A percentile compares a stretch with the other conserved stretches of the same genome.
These are phyloP conservation scores for Mycena maculata DNA, from an alignment of 768 basidiomycete genomes.

Conservation along the genomic window DNA sequence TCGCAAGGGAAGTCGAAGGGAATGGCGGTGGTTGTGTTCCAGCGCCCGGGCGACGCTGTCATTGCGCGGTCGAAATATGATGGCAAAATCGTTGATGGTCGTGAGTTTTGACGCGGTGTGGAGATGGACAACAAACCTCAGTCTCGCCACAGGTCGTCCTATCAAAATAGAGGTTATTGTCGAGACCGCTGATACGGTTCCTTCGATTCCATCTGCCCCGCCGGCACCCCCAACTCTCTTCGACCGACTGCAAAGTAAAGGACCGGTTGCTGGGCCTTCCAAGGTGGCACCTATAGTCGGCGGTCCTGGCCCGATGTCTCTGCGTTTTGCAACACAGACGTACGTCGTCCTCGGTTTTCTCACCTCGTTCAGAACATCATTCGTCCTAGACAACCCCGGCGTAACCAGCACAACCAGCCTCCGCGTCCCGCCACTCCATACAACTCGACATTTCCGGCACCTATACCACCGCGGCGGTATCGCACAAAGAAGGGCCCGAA, in stretches of 20 bases:
- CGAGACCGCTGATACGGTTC: slow-evolving; percentile 49
- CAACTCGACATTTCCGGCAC: slow-evolving; percentile 34
- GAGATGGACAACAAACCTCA: neutral
- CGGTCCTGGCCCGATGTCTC: slow-evolving; percentile 12
- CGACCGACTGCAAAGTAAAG: slow-evolving; percentile 26
- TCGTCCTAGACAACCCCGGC: slow-evolving; percentile 21
- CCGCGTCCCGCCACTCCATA: slow-evolving; percentile 40
- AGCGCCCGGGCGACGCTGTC: slow-evolving; percentile 70
- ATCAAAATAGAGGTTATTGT: slow-evolving; percentile 74
- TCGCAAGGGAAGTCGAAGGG: slow-evolving; percentile 81
- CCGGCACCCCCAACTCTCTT: slow-evolving; percentile 29
- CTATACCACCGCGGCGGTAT: slow-evolving; percentile 51
- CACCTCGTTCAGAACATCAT: slow-evolving; percentile 2
- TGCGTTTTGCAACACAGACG: slow-evolving; percentile 32
- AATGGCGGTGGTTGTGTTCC: slow-evolving; percentile 81
- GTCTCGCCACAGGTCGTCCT: slow-evolving; percentile 61
- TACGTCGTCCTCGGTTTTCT: slow-evolving; percentile 24
- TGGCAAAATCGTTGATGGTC: slow-evolving; percentile 79
- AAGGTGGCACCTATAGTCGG: neutral
- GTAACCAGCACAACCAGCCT: slow-evolving; percentile 23
- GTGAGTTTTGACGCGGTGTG: slow-evolving; percentile 47
- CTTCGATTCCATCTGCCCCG: slow-evolving; percentile 36
- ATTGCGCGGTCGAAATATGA: slow-evolving; percentile 76
- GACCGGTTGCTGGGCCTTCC: slow-evolving; percentile 15
- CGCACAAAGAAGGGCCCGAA: slow-evolving; percentile 80